Evolutionary conservation across 805 yeast species (phyloP).

Genomic region (Ogataea zsoltii): DNA sequence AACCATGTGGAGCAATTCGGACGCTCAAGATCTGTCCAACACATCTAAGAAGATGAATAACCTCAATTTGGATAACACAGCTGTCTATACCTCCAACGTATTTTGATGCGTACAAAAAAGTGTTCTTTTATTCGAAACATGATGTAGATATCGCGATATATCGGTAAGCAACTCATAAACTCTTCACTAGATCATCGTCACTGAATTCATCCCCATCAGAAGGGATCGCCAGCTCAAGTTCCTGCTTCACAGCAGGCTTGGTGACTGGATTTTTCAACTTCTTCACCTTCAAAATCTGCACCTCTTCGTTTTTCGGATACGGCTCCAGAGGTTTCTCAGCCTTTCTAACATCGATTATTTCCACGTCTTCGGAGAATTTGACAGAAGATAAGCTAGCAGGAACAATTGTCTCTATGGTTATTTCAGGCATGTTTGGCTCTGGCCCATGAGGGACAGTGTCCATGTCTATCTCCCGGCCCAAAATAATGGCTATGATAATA

Average conservation of each 20-base stretch:
- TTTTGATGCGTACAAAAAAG: too few relatives aligned
- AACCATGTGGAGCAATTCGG: constrained; percentile 6
- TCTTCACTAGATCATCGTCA: constrained; percentile 21
- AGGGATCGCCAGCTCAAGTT: not conserved
- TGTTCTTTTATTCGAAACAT: too few relatives aligned
- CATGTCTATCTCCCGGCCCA: constrained; percentile 53
- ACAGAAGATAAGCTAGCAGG: constrained; percentile 49
- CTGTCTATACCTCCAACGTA: not conserved
- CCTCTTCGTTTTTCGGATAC: constrained; percentile 25
- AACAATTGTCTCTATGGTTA: constrained; percentile 66
- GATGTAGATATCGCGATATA: too few relatives aligned
- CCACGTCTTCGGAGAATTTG: constrained; percentile 62
- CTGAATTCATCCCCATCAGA: constrained; percentile 21
- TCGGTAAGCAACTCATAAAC: not conserved
- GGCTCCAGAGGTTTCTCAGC: constrained; percentile 22
- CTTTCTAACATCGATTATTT: constrained; percentile 45
- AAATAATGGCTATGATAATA: constrained; percentile 61
- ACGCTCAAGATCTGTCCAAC: not conserved
- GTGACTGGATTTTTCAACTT: not conserved
- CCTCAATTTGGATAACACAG: not conserved
- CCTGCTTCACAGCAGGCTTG: constrained; percentile 12
- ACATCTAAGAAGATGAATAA: not conserved
- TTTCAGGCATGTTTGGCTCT: constrained; percentile 70
- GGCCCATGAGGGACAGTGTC: constrained; percentile 66
- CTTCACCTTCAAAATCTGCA: constrained; percentile 10